Conservation (phyloP, 345 rosid genomes). For the Salix brachista region DNA sequence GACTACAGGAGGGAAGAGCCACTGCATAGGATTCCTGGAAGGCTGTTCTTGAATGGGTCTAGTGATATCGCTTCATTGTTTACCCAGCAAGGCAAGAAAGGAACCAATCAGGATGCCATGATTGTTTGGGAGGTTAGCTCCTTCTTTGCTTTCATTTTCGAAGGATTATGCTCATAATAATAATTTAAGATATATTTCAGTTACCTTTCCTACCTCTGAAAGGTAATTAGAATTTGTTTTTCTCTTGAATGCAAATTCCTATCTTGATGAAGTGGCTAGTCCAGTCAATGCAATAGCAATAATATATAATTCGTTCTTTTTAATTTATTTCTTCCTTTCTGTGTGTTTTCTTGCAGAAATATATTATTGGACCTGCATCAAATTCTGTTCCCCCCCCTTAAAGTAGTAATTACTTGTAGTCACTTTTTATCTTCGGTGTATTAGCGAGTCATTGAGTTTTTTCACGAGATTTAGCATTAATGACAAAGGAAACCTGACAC, state of each 20-base stretch:
- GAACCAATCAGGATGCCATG: conserved; percentile 99
- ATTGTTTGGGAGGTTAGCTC: conserved; percentile 93
- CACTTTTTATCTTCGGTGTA: neutral
- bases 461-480: neutral
- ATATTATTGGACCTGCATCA: no score
- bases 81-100: conserved; percentile 95
- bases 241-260: neutral
- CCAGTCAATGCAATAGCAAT: neutral
- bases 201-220: conserved; percentile 2
- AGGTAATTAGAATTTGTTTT: neutral
- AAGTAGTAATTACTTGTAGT: neutral
- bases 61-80: conserved; percentile 74
- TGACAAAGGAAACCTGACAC: neutral
- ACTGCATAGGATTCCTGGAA: conserved; percentile 69
- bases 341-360: no score
- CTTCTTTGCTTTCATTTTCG: conserved; percentile 10
- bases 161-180: neutral
- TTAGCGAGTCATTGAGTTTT: neutral
- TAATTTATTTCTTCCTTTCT: no score
- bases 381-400: no score
- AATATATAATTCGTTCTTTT: neutral
- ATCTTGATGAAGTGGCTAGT: neutral
- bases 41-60: conserved; percentile 79
- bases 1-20: conserved; percentile 66
- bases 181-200: neutral